phyloP scores from a whole-genome alignment of 108 stramenopile species.

The Nitzschia putrida region DNA sequence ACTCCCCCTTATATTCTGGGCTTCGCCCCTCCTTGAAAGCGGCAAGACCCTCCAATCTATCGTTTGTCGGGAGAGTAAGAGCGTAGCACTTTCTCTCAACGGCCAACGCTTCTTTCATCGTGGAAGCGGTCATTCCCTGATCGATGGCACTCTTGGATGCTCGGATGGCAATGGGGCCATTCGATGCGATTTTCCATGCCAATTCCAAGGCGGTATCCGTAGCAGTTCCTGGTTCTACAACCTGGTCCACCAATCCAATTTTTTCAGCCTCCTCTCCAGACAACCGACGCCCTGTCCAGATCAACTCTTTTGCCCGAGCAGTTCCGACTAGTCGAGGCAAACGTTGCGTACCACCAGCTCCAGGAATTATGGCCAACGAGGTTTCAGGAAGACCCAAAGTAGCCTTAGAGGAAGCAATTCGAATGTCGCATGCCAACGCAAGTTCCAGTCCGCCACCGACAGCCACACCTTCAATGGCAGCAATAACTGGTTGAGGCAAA shows the following conservation, averaged over 20 bases:
- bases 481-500: conserved; percentile 76
- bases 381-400: conserved; percentile 80
- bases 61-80: conserved; percentile 56
- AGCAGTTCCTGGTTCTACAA: conserved; percentile 41
- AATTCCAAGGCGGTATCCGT: conserved; percentile 38
- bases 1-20: conserved; percentile 69
- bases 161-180: conserved; percentile 75
- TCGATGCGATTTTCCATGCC: conserved; percentile 59
- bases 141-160: conserved; percentile 80
- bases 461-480: conserved; percentile 78
- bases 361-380: conserved; percentile 81
- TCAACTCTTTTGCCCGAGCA: conserved; percentile 72
- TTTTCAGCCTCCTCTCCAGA: conserved; percentile 44
- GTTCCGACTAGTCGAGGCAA: conserved; percentile 69
- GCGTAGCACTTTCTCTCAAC: conserved; percentile 66
- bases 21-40: conserved; percentile 73
- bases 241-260: conserved; percentile 60
- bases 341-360: conserved; percentile 82
- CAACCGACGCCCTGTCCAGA: conserved; percentile 59
- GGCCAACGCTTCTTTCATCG: conserved; percentile 56
- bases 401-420: conserved; percentile 60
- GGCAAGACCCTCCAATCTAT: conserved; percentile 74
- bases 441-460: conserved; percentile 87
- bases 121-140: conserved; percentile 48
- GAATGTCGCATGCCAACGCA: conserved; percentile 72